phyloP scores from a whole-genome alignment of 2,329 filamentous ascomycete species.

The Penicillium palitans region DNA sequence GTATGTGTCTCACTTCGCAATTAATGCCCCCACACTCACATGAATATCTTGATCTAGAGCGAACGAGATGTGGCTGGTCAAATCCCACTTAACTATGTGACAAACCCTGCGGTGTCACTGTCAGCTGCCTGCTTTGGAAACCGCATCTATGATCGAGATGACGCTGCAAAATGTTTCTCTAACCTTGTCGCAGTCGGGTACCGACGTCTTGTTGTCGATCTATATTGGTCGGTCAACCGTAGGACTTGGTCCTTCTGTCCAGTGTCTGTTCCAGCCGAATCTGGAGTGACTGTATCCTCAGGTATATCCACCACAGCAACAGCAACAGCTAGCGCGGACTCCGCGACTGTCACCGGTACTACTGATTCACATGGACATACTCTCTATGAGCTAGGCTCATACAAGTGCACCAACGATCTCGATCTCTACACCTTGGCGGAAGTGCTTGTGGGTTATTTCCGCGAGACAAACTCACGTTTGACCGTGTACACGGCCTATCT shows the following conservation, averaged over 20 bases:
- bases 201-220: constrained; percentile 58
- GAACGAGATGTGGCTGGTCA: constrained; percentile 61
- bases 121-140: constrained; percentile 60
- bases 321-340: constrained; percentile 22
- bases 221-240: constrained; percentile 62
- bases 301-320: constrained; percentile 17
- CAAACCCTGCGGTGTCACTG: constrained; percentile 57
- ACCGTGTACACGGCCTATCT: constrained; percentile 56
- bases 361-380: constrained; percentile 29
- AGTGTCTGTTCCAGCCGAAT: constrained; percentile 49
- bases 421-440: constrained; percentile 53
- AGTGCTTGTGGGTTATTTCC: constrained; percentile 56
- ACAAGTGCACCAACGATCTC: constrained; percentile 56
- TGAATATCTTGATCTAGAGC: constrained; percentile 46
- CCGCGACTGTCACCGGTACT: constrained; percentile 27
- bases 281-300: constrained; percentile 25
- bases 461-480: constrained; percentile 54
- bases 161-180: constrained; percentile 58
- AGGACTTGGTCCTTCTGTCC: constrained; percentile 63
- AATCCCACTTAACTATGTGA: constrained; percentile 64
- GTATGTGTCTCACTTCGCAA: constrained; percentile 27
- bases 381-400: constrained; percentile 53
- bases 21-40: not conserved
- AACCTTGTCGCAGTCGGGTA: constrained; percentile 64
- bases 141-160: constrained; percentile 54